Percentiles rank a stretch among this genome's conserved stretches.
Conservation (phyloP, 108 stramenopile genomes). For the Skeletonema grethae region DNA sequence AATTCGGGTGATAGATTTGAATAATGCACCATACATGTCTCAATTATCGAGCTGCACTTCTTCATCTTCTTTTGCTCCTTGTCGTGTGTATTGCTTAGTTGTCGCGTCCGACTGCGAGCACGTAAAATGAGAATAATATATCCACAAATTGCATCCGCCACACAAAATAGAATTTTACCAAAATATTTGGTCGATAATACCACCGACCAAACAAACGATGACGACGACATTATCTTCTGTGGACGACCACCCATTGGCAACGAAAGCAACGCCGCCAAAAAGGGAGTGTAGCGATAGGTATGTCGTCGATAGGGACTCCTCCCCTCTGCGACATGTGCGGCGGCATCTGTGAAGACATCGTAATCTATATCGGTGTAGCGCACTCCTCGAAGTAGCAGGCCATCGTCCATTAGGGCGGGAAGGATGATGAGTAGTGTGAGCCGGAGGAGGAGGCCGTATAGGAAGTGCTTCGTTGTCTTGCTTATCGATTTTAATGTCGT, state of each 20-base stretch:
- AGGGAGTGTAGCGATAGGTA: constrained; percentile 99
- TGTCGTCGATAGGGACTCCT: constrained; percentile 88
- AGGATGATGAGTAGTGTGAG: constrained; percentile 63
- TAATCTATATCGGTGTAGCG: constrained; percentile 91
- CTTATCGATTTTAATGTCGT: neutral
- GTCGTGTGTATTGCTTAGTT: constrained; percentile 8
- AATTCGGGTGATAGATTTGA: constrained; percentile 26
- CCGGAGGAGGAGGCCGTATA: constrained; percentile 64
- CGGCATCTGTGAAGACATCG: constrained; percentile 86
- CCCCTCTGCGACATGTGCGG: constrained; percentile 58
- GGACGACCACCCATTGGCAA: constrained; percentile 16
- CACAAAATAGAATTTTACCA: constrained; percentile 77
- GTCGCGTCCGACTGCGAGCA: constrained; percentile 28
- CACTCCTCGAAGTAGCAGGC: constrained; percentile 66
- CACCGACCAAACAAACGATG: constrained; percentile 3
- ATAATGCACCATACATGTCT: too few relatives aligned
- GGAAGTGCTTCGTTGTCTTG: constrained; percentile 8
- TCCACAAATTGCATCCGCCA: constrained; percentile 85
- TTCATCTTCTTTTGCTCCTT: constrained; percentile 7
- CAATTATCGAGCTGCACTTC: neutral
- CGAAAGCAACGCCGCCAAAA: constrained; percentile 81
- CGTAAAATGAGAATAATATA: constrained; percentile 61
- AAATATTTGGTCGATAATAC: constrained; percentile 37
- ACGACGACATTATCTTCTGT: constrained; percentile 18
- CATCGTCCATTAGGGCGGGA: constrained; percentile 71